These are phyloP conservation scores for Gnomoniopsis smithogilvyi DNA, from an alignment of 2,329 filamentous ascomycete genomes.

Conservation along the genomic window DNA sequence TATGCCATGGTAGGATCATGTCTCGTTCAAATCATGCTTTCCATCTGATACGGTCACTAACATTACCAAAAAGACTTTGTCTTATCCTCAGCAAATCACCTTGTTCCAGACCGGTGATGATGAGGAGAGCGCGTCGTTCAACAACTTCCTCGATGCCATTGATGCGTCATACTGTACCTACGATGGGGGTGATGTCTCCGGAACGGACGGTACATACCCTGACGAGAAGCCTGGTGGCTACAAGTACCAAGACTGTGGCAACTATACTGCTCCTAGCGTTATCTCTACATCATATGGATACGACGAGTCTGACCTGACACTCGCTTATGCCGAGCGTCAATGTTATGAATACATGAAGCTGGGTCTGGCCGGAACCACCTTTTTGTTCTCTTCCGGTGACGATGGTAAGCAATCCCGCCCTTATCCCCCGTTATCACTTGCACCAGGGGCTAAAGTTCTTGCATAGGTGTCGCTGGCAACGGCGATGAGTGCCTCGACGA, in stretches of 20 bases:
- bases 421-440: not conserved
- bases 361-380: slow-evolving; percentile 33
- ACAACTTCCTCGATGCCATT: slow-evolving; percentile 44
- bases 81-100: slow-evolving; percentile 20
- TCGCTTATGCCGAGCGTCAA: slow-evolving; percentile 38
- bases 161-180: slow-evolving; percentile 46
- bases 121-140: slow-evolving; percentile 22
- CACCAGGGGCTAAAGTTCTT: not conserved
- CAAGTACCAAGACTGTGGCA: slow-evolving; percentile 30
- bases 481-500: slow-evolving; percentile 28
- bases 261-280: slow-evolving; percentile 42
- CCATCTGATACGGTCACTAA: not conserved
- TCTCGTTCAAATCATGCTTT: not conserved
- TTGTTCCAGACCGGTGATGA: slow-evolving; percentile 22
- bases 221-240: slow-evolving; percentile 39
- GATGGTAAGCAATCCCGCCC: not conserved
- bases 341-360: slow-evolving; percentile 40
- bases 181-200: slow-evolving; percentile 24
- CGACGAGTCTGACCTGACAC: slow-evolving; percentile 41
- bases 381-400: slow-evolving; percentile 36
- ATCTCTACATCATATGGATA: slow-evolving; percentile 45
- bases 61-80: slow-evolving; percentile 1
- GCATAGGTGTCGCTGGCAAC: slow-evolving; percentile 30
- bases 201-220: slow-evolving; percentile 43
- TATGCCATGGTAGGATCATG: slow-evolving; percentile 5